A percentile compares a stretch with the other conserved stretches of the same genome.
These are phyloP conservation scores for Chloris gayana DNA, from an alignment of 176 grass and related monocot genomes.

Conservation along the genomic window DNA sequence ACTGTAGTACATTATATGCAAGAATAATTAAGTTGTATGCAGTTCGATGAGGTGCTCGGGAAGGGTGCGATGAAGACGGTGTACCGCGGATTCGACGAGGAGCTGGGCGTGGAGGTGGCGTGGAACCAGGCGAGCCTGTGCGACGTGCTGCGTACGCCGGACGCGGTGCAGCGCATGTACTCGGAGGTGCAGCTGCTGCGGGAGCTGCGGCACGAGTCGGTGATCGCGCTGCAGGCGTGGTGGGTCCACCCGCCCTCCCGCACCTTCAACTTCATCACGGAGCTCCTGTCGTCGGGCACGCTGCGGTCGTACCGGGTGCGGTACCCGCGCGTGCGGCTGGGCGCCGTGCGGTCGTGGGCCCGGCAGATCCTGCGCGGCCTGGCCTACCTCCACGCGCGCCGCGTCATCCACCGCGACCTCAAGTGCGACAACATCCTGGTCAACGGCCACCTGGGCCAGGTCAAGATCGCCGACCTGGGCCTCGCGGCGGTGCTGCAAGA, in stretches of 20 bases:
- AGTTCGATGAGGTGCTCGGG: slow-evolving; percentile 75
- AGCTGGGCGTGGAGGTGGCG: slow-evolving; percentile 72
- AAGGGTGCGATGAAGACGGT: slow-evolving; percentile 92
- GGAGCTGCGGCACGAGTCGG: slow-evolving; percentile 65
- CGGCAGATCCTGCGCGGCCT: slow-evolving; percentile 69
- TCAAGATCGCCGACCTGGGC: slow-evolving; percentile 95
- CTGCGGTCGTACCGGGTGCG: slow-evolving; percentile 66
- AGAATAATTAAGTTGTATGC: too few relatives aligned
- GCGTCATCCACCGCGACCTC: slow-evolving; percentile 85
- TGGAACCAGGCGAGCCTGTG: slow-evolving; percentile 89
- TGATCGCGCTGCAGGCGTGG: slow-evolving; percentile 75
- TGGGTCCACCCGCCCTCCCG: slow-evolving; percentile 54
- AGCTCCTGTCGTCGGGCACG: slow-evolving; percentile 97
- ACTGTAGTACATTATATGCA: too few relatives aligned
- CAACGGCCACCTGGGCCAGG: slow-evolving; percentile 81
- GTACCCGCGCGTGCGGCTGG: slow-evolving; percentile 64
- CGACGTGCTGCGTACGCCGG: slow-evolving; percentile 60
- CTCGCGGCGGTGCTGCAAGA: slow-evolving; percentile 68
- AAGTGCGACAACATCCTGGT: slow-evolving; percentile 94
- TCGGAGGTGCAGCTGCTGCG: slow-evolving; percentile 86
- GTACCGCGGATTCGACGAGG: slow-evolving; percentile 86
- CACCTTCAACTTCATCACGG: slow-evolving; percentile 96
- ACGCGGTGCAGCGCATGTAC: slow-evolving; percentile 76
- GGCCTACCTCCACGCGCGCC: slow-evolving; percentile 66
- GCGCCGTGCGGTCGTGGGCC: slow-evolving; percentile 69